Base-by-base conservation (phyloP, 345 rosid genomes). In the Aquilaria yunnanensis region DNA sequence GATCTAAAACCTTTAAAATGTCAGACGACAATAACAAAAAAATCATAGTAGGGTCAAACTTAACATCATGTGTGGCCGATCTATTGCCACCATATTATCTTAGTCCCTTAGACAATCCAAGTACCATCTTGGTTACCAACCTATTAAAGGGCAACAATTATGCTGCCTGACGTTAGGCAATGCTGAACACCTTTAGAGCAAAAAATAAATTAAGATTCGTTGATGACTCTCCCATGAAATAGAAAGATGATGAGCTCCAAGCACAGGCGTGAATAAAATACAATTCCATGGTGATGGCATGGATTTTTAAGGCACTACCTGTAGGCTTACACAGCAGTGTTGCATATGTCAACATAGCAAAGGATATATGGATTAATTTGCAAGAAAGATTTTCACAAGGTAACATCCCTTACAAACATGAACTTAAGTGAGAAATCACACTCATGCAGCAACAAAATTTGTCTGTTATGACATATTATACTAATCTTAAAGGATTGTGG, bases 401-500 rank as follows among this genome's bases (percentile, higher is more conserved):
- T 6, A 64, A 64, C 9, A 52, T 14, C 14, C 60, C 60, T 4
- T 1, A 29, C 2, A 50, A 54, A 2, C 46, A 29, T 46, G 59
- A 64, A 32, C 29, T 64, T 5, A 54, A 54, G 30, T 3, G 52
- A 7, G 60, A 63, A 4, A 54, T 55, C 11, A 29, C 32, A 11
- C 23, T 37, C 43, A 14, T 37, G 11, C n/a, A 12, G 0, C 50
- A 43, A 13, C 10, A 30, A 10, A 23, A 52, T 1, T 5, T 63
- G 1, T 32, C 51, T 10, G 51, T 63, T 11, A 48, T 37, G 2
- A 51, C 58, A 54, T 53, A 63, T 13, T 53, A 37, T 9, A 63
- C 67, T 2, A 63, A 63, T 34, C 43, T 53, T 6, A 63, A 63
- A 16, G 59, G 50, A 1, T 10, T 59, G 7, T 59, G 58, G 62